Percentiles rank a stretch among this genome's conserved stretches.
These are phyloP conservation scores for Ganoderma resinaceum DNA, from an alignment of 1,284 basidiomycete genomes.

Conservation along the genomic window DNA sequence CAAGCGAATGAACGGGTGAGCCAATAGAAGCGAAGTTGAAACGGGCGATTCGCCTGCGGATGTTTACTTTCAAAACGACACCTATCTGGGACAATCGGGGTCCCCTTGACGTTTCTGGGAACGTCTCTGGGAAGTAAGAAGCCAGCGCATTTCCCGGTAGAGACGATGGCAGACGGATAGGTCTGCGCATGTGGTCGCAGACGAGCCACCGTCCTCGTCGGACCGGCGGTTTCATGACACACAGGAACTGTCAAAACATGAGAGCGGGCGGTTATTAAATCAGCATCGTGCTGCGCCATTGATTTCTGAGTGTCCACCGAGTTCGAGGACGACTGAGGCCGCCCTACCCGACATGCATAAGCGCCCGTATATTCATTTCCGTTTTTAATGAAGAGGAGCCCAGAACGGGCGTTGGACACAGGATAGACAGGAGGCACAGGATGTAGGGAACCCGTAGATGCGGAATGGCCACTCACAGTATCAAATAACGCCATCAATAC, in stretches of 20 bases:
- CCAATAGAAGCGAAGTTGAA: background rate
- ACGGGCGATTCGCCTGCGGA: background rate
- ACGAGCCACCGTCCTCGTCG: background rate
- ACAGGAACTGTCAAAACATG: background rate
- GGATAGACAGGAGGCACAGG: background rate
- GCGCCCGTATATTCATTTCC: constrained; percentile 5
- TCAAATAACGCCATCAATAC: constrained; percentile 53
- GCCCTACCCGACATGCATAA: background rate
- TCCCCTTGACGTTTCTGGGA: constrained; percentile 8
- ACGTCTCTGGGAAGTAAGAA: background rate
- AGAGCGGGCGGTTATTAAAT: background rate
- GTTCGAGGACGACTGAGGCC: background rate
- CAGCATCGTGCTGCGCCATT: background rate
- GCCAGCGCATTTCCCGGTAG: background rate
- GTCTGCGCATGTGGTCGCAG: constrained; percentile 7
- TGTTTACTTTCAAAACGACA: background rate
- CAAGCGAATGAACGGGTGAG: background rate
- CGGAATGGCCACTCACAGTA: constrained; percentile 43
- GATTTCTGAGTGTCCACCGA: background rate
- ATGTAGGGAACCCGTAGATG: background rate
- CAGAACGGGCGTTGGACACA: background rate
- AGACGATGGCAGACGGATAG: background rate
- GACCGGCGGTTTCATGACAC: background rate
- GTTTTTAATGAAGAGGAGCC: background rate
- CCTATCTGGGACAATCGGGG: background rate